These are phyloP conservation scores for Arachnopeziza araneosa DNA, from an alignment of 2,329 filamentous ascomycete genomes.

Conservation along the genomic window DNA sequence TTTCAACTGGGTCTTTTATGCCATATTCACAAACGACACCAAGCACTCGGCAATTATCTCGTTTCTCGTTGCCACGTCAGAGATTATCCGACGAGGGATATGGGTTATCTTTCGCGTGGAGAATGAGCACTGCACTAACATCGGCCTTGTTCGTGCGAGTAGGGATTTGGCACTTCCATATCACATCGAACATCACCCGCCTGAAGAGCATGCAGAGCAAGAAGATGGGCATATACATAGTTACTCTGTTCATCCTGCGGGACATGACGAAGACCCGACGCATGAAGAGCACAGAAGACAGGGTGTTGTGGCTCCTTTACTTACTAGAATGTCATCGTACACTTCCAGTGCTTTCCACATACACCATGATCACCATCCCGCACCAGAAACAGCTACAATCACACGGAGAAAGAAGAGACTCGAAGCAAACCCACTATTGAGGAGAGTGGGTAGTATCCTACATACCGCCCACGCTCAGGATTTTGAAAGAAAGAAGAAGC, in stretches of 20 bases:
- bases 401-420: background rate
- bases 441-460: background rate
- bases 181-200: slow-evolving; percentile 5
- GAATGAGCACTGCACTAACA: slow-evolving; percentile 92
- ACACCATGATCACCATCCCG: too few species aligned
- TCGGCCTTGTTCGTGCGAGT: slow-evolving; percentile 78
- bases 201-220: background rate
- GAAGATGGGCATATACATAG: background rate
- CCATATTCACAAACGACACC: slow-evolving; percentile 52
- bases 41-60: slow-evolving; percentile 78
- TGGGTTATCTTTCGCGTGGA: slow-evolving; percentile 92
- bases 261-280: background rate
- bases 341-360: background rate
- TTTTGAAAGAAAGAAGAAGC: slow-evolving; percentile 68
- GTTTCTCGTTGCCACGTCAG: slow-evolving; percentile 69
- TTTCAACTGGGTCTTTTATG: slow-evolving; percentile 91
- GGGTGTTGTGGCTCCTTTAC: background rate
- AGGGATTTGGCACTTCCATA: slow-evolving; percentile 83
- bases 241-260: background rate
- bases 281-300: background rate
- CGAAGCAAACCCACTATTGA: background rate
- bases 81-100: slow-evolving; percentile 73
- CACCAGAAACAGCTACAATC: background rate
- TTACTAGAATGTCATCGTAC: background rate
- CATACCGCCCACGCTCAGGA: slow-evolving; percentile 71